Evolutionary conservation across 2,329 filamentous ascomycete genomes (phyloP), one percentile per base, ranked within the genome.

Genomic region (Xylariaceae sp.): DNA sequence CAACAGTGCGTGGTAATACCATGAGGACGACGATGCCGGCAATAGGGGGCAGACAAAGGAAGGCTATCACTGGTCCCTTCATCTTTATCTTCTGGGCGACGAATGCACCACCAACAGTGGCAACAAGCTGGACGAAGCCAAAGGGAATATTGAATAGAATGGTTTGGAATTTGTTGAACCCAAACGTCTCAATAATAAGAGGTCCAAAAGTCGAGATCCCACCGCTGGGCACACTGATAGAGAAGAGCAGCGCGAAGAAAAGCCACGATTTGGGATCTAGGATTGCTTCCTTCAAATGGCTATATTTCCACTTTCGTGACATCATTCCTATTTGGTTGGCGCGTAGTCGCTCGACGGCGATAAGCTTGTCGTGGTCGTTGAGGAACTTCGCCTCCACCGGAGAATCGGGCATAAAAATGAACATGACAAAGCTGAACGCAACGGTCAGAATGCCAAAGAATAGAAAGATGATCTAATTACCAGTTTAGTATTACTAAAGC

Each of bases 71-170:
- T 0, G 73, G 72, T 0, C 71, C 71, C 55, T 80, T 79, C 56
- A 67, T 70, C 56, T 75, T 76, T 35, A 69, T 59, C 22, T 58
- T 56, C 4, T 72, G 74, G 0, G 76, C 75, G 6, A 77, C 59
- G 58, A 68, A 74, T 1, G 74, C 74, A 3, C 73, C 73, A 3
- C 74, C 74, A 40, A 80, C 64, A 0, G 75, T 82, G 0, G 77
- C 73, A 14, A 80, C 64, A 8, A 81, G 67, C 53, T 81, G 77
- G 0, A 80, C 74, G 0, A 71, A 70, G 8, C 76, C 76, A 43
- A 77, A 77, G 0, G 73, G 75, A 53, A 79, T 77, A 51, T 77
- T 77, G 61, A 77, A 74, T 0, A 76, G 65, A 29, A 77, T 76
- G 0, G 76, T 77, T 16, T 67, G 62, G 47, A 77, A 74, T 17